Percentiles rank a stretch among this genome's conserved stretches.
Conservation (phyloP, 177 flowering plant genomes). For the Vitis hybrid region DNA sequence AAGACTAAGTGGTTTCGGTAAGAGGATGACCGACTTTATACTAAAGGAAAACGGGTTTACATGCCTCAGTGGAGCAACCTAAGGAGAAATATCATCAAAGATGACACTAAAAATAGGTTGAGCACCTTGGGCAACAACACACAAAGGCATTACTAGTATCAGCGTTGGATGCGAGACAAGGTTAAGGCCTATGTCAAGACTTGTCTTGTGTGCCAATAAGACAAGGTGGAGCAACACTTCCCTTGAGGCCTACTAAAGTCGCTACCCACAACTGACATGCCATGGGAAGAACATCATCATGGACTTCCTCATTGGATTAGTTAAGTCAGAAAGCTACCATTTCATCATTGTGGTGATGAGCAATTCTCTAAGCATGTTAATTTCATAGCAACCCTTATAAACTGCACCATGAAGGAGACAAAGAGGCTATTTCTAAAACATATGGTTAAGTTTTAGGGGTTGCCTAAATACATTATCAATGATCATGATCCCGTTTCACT, state of each 20-base stretch:
- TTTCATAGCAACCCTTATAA: background rate
- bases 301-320: background rate
- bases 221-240: background rate
- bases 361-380: background rate
- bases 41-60: too few relatives aligned
- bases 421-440: background rate
- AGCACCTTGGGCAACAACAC: too few relatives aligned
- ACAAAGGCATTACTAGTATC: too few relatives aligned
- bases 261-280: background rate
- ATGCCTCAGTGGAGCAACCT: too few relatives aligned
- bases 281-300: conserved; percentile 13
- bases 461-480: background rate
- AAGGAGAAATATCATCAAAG: too few relatives aligned
- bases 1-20: too few relatives aligned
- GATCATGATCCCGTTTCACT: background rate
- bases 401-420: background rate
- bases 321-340: background rate
- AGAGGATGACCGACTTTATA: too few relatives aligned
- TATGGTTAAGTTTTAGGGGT: conserved; percentile 3
- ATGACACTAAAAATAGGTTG: too few relatives aligned
- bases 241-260: conserved; percentile 11
- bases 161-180: too few relatives aligned
- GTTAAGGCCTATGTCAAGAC: too few relatives aligned
- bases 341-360: background rate
- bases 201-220: too few relatives aligned